A percentile compares a stretch with the other conserved stretches of the same genome.
phyloP scores from a whole-genome alignment of 345 rosid genomes.

The Syzygium jambos region DNA sequence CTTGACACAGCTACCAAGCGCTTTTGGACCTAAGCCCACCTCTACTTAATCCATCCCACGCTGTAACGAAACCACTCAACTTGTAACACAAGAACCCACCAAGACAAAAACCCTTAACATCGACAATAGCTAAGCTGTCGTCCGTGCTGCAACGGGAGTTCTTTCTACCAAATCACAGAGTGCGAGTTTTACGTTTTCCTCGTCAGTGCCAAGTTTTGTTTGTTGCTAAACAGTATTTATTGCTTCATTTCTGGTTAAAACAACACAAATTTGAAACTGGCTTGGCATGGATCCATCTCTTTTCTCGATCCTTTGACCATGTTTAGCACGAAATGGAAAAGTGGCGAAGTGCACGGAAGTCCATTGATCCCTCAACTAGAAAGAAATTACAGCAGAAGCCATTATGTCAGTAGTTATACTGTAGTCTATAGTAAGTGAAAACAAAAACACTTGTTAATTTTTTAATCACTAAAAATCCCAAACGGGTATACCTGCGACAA shows the following conservation, averaged over 20 bases:
- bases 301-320: not conserved
- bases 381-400: not conserved
- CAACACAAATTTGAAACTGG: not conserved
- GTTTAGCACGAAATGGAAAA: not conserved
- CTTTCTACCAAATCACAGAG: not conserved
- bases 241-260: not conserved
- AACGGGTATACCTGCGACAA: too few relatives aligned
- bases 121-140: not conserved
- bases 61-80: too few relatives aligned
- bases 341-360: not conserved
- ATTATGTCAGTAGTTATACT: not conserved
- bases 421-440: not conserved
- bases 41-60: too few relatives aligned
- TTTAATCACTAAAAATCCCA: too few relatives aligned
- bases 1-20: not conserved
- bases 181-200: not conserved
- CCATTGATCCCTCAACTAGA: not conserved
- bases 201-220: not conserved
- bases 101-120: not conserved
- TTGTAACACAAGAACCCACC: not conserved
- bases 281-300: not conserved
- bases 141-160: not conserved
- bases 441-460: not conserved
- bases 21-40: not conserved
- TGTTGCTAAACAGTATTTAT: not conserved